Conservation (phyloP, 768 basidiomycete species). For the Symmetrospora coprosmae region DNA sequence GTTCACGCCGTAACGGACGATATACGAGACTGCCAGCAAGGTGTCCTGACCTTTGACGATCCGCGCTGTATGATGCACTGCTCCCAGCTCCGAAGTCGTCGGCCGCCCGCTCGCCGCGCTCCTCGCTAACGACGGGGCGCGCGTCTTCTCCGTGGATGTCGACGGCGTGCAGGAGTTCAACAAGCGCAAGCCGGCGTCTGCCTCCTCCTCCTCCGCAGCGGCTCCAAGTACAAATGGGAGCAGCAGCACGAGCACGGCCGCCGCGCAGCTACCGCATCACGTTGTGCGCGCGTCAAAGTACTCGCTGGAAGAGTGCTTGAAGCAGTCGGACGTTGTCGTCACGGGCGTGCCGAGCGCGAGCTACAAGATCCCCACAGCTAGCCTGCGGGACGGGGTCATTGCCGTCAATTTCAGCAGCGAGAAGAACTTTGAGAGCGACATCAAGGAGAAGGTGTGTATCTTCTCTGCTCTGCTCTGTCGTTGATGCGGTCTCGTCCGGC, state of each 20-base stretch:
- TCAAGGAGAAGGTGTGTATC: slow-evolving; percentile 65
- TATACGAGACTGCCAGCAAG: background rate
- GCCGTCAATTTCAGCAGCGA: slow-evolving; percentile 85
- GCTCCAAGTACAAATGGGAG: too few species aligned
- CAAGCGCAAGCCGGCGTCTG: too few species aligned
- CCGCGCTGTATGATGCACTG: background rate
- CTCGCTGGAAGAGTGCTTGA: slow-evolving; percentile 64
- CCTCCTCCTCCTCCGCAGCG: background rate
- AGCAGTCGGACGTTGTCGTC: slow-evolving; percentile 77
- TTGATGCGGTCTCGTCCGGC: too few species aligned
- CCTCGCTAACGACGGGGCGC: slow-evolving; percentile 87
- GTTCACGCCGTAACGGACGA: too few species aligned
- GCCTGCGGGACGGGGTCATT: slow-evolving; percentile 83
- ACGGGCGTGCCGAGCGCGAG: slow-evolving; percentile 62
- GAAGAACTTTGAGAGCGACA: slow-evolving; percentile 89
- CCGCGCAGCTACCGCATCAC: slow-evolving; percentile 69
- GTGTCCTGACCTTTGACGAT: background rate
- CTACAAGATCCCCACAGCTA: slow-evolving; percentile 79
- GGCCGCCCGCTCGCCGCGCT: slow-evolving; percentile 91
- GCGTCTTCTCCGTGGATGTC: slow-evolving; percentile 88
- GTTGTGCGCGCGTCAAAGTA: slow-evolving; percentile 56
- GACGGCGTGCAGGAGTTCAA: slow-evolving; percentile 96
- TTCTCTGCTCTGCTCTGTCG: background rate
- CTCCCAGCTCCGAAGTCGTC: slow-evolving; percentile 55
- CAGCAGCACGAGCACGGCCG: slow-evolving; percentile 35